Percentiles rank a stretch among this genome's conserved stretches.
Evolutionary conservation across 1,139 yeast genomes (phyloP).

Genomic region (Yamadazyma oceani): DNA sequence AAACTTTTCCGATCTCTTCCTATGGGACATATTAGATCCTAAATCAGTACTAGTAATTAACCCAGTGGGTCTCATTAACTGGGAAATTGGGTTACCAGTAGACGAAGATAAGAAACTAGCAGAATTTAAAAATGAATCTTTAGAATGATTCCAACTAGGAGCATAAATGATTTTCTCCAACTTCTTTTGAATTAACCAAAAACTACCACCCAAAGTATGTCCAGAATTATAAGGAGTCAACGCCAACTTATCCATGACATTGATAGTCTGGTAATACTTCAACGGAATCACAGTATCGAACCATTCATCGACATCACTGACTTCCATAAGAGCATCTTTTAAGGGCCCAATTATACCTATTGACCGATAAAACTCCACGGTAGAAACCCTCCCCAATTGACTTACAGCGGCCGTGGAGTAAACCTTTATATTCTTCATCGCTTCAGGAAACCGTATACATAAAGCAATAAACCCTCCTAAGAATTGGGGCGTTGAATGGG

Average conservation of each 20-base stretch:
- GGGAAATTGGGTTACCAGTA: constrained; percentile 56
- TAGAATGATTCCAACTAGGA: constrained; percentile 93
- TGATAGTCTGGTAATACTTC: constrained; percentile 79
- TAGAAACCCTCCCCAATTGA: constrained; percentile 82
- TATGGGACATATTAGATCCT: constrained; percentile 67
- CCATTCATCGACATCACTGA: constrained; percentile 75
- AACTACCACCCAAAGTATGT: constrained; percentile 87
- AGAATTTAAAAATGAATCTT: constrained; percentile 78
- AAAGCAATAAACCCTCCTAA: constrained; percentile 78
- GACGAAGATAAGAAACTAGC: constrained; percentile 62
- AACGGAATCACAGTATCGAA: constrained; percentile 69
- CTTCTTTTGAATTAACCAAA: constrained; percentile 76
- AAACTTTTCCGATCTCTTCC: constrained; percentile 63
- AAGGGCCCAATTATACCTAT: constrained; percentile 77
- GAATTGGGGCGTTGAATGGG: constrained; percentile 83
- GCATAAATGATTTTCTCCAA: constrained; percentile 84
- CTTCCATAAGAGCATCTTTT: constrained; percentile 57
- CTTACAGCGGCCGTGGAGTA: constrained; percentile 88
- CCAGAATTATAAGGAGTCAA: constrained; percentile 91
- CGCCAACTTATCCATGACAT: constrained; percentile 55
- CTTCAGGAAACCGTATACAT: constrained; percentile 57
- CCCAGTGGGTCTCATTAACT: constrained; percentile 77
- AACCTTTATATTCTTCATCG: constrained; percentile 67
- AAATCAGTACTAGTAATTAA: constrained; percentile 75
- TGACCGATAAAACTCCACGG: constrained; percentile 76